Percentiles rank a stretch among this genome's conserved stretches.
Conservation (phyloP, 768 basidiomycete genomes). For the Infundibulicybe gibba region DNA sequence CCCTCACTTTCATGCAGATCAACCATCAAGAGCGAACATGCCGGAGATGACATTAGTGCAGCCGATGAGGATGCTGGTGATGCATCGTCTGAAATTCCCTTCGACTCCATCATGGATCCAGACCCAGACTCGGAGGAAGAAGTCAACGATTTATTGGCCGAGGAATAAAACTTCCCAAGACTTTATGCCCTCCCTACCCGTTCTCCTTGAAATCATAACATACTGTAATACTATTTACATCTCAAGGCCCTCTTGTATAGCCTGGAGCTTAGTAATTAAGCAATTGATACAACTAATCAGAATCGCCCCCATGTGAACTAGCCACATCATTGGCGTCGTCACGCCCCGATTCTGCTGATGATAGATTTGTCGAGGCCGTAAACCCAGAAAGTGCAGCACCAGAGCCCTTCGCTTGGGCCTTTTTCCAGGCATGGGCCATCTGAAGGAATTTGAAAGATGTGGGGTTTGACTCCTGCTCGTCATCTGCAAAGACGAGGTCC, state of each 20-base stretch:
- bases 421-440: conserved; percentile 91
- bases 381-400: conserved; percentile 41
- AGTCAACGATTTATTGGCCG: conserved; percentile 42
- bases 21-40: too few species aligned
- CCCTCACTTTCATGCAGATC: too few species aligned
- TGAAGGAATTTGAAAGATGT: conserved; percentile 94
- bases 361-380: conserved; percentile 29
- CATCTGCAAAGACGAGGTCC: conserved; percentile 95
- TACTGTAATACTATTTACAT: too few species aligned
- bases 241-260: too few species aligned
- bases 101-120: conserved; percentile 53
- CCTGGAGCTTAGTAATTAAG: too few species aligned
- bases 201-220: too few species aligned
- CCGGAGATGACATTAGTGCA: conserved; percentile 24
- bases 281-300: conserved; percentile 1
- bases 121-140: conserved; percentile 51
- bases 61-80: conserved; percentile 31
- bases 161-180: conserved; percentile 9
- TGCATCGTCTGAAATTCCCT: conserved; percentile 14
- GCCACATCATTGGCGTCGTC: conserved; percentile 10
- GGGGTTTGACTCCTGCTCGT: conserved; percentile 91
- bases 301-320: conserved; percentile 11
- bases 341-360: conserved; percentile 3
- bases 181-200: too few species aligned
- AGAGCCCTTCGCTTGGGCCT: conserved; percentile 35